phyloP scores from a whole-genome alignment of 225 moss, liverwort and hornwort species.

The Neckera pumila region DNA sequence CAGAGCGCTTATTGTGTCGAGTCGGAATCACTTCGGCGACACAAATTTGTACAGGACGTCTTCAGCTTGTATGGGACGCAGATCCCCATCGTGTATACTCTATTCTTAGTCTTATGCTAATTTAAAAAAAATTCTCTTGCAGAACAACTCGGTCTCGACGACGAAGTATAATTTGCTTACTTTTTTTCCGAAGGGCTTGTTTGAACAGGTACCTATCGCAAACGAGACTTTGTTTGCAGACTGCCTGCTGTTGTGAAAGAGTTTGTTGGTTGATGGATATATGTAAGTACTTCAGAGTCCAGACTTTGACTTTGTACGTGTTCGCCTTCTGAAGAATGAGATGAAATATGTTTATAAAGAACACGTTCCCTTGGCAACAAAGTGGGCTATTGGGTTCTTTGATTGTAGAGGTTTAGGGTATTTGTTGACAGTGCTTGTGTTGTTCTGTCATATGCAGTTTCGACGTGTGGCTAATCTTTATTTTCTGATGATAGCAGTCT shows the following conservation, averaged over 20 bases:
- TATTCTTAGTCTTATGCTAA: neutral
- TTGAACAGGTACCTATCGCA: slow-evolving; percentile 65
- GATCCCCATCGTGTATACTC: neutral
- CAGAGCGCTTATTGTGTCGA: neutral
- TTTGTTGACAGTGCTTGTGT: neutral
- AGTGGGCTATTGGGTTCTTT: neutral
- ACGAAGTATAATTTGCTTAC: slow-evolving; percentile 78
- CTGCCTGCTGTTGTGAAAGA: neutral
- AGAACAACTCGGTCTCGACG: slow-evolving; percentile 85
- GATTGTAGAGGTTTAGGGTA: neutral
- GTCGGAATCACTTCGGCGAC: neutral
- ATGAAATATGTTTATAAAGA: neutral
- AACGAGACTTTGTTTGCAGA: slow-evolving; percentile 4
- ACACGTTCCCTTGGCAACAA: neutral
- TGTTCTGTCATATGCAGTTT: slow-evolving; percentile 50
- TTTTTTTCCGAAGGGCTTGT: slow-evolving; percentile 94
- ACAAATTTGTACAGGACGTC: neutral
- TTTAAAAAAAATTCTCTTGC: neutral
- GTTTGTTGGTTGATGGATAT: neutral
- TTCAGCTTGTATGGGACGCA: neutral
- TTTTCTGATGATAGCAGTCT: slow-evolving; percentile 80
- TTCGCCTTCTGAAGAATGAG: neutral
- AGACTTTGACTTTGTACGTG: neutral
- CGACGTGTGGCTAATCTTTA: slow-evolving; percentile 93
- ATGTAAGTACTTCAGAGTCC: neutral